Base-by-base conservation (phyloP, 2,329 filamentous ascomycete species). In the Colletotrichum limetticola region DNA sequence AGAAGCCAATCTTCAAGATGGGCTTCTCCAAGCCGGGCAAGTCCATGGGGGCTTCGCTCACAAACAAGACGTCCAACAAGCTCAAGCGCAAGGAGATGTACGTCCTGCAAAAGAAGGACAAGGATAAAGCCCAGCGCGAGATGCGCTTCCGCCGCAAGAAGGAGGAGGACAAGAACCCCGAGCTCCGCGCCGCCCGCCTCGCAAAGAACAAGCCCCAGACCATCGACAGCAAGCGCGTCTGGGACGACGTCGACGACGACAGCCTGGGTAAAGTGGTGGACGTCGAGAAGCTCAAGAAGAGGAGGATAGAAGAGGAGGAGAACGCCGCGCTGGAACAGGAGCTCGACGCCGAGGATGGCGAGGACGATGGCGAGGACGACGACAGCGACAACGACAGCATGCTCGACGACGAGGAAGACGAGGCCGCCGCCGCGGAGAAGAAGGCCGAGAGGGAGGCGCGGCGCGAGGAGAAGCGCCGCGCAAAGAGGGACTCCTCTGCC, bases 191-290 rank as follows among this genome's bases (percentile, higher is more conserved):
- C 74, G 90, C 93, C 76, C 90, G 97, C 77, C 86, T 96, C 74
- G 91, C 91, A 73, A 91, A 89, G 76, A 98, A 98, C 84, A 89
- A 95, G 56, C 93, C 97, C 0, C 82, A 90, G 67, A 97, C 95
- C 0, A 88, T 98, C 71, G 95, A 98, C 78, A 90, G 91, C 78
- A 98, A 98, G 86, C 91, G 97, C 81, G 91, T 94, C 37, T 98
- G 95, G 94, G 95, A 98, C 78, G 92, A 95, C 65, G 89, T 90
- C 62, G 91, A 91, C 60, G 82, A 87, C 61, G 90, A 92, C 76
- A 87, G 84, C 61, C 84, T 91, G 6, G 88, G 87, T 74, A 83
- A 84, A 16, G 84, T 85, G 76, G 89, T 92, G 37, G 89, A 92
- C 74, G 83, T 92, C 67, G 88, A 90, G 76, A 85, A 89, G 78